Evolutionary conservation across 352 stramenopile genomes (phyloP).

Genomic region (Globisporangium iwayamae): DNA sequence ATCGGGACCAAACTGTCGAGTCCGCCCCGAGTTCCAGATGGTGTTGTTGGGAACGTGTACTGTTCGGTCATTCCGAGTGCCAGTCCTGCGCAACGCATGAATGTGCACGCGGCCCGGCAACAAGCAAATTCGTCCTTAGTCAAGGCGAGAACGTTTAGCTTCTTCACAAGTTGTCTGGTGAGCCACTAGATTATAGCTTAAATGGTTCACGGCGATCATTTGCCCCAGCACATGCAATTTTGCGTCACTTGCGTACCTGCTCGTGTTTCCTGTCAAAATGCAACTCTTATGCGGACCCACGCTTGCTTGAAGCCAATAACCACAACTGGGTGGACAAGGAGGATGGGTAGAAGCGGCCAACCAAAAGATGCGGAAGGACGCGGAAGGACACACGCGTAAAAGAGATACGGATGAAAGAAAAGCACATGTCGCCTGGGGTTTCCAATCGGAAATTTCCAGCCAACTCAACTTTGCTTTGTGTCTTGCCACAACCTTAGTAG

Average conservation of each 20-base stretch:
- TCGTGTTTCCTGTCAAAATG: background rate
- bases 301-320: background rate
- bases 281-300: background rate
- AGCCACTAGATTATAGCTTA: too few species aligned
- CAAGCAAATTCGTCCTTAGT: too few species aligned
- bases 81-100: too few species aligned
- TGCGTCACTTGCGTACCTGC: background rate
- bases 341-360: background rate
- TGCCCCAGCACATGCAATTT: too few species aligned
- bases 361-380: background rate
- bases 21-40: too few species aligned
- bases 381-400: background rate
- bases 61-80: too few species aligned
- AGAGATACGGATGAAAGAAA: background rate
- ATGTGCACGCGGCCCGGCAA: too few species aligned
- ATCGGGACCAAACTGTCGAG: too few species aligned
- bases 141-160: too few species aligned
- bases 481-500: background rate
- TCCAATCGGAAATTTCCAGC: background rate
- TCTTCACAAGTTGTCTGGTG: too few species aligned
- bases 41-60: too few species aligned
- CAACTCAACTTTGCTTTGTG: background rate
- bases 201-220: too few species aligned
- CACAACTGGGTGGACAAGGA: background rate
- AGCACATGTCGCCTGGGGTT: background rate